phyloP scores from a whole-genome alignment of 257 asterid species.

The Solanum tacnaense region DNA sequence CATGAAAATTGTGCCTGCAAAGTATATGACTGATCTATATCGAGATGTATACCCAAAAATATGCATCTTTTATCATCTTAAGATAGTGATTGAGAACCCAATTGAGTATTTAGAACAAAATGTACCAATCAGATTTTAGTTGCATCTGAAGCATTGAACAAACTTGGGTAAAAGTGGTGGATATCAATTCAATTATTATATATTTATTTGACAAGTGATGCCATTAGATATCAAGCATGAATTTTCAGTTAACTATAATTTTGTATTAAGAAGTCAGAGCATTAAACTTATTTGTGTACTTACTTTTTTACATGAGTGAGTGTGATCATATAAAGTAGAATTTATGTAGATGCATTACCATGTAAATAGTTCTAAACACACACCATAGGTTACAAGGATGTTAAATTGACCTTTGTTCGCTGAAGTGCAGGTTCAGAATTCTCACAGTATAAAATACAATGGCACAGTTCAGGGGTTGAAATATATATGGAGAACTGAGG shows the following conservation, averaged over 20 bases:
- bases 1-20: neutral
- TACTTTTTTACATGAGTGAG: neutral
- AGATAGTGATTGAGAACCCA: neutral
- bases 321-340: neutral
- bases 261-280: neutral
- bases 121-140: neutral
- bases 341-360: neutral
- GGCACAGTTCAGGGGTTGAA: conserved; percentile 86
- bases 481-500: conserved; percentile 81
- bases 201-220: neutral
- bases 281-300: neutral
- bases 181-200: neutral
- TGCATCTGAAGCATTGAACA: neutral
- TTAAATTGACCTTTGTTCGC: neutral
- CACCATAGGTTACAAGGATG: neutral
- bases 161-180: neutral
- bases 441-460: conserved; percentile 66
- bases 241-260: neutral
- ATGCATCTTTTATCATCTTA: neutral
- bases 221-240: neutral
- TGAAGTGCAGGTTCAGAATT: conserved; percentile 73
- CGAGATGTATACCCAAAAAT: neutral
- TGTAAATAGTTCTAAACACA: neutral
- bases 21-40: neutral
- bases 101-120: neutral